These are phyloP conservation scores for Corynespora cassiicola DNA, from an alignment of 2,329 filamentous ascomycete genomes.

Conservation along the genomic window DNA sequence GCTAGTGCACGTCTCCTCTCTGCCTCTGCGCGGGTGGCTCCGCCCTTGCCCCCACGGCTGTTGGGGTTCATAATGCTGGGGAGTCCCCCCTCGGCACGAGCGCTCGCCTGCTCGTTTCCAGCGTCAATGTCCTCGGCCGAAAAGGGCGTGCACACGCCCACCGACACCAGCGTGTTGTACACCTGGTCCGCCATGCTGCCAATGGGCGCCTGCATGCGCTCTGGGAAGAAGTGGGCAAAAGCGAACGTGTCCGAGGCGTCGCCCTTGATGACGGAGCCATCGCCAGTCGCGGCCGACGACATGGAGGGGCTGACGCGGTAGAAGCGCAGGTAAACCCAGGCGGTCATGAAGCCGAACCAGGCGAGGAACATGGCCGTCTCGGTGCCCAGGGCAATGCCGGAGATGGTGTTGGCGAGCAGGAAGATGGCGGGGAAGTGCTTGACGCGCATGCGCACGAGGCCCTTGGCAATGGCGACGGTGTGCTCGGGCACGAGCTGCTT, in stretches of 20 bases:
- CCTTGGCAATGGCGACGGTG: conserved; percentile 91
- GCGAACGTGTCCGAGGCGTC: conserved; percentile 97
- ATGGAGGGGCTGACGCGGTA: conserved; percentile 76
- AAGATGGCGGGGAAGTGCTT: conserved; percentile 80
- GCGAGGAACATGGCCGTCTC: conserved; percentile 81
- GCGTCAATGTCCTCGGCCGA: conserved; percentile 79
- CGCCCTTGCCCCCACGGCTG: conserved; percentile 56
- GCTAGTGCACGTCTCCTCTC: conserved; percentile 89
- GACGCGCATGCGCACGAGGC: conserved; percentile 86
- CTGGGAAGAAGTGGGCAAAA: conserved; percentile 94
- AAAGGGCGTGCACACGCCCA: conserved; percentile 85
- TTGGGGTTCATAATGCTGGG: conserved; percentile 64
- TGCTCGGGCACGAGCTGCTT: conserved; percentile 98
- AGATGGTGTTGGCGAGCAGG: conserved; percentile 72
- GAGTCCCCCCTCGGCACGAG: conserved; percentile 66
- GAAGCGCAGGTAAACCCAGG: conserved; percentile 96
- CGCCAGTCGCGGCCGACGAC: conserved; percentile 60
- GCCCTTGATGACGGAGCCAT: conserved; percentile 69
- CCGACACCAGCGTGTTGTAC: conserved; percentile 75
- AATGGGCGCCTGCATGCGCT: conserved; percentile 78
- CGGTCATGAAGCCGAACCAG: conserved; percentile 80
- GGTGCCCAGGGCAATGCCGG: conserved; percentile 69
- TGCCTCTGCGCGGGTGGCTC: conserved; percentile 83
- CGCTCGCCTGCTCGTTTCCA: conserved; percentile 73
- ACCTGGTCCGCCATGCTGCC: conserved; percentile 75